Percentiles rank a stretch among this genome's conserved stretches.
Evolutionary conservation across 345 rosid genomes (phyloP).

Genomic region (Pugionium cornutum): DNA sequence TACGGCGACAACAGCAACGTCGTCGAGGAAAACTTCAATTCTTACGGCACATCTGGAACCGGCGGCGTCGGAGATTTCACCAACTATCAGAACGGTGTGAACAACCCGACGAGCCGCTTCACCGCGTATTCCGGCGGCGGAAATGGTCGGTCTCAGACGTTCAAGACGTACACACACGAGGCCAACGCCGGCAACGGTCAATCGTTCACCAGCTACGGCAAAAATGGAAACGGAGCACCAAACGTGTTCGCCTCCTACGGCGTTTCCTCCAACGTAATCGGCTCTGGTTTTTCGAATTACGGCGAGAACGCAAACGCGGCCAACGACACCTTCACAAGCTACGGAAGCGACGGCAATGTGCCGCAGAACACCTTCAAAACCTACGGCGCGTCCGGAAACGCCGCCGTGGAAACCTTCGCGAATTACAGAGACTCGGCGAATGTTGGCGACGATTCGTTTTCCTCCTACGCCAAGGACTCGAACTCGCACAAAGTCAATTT

Average conservation of each 20-base stretch:
- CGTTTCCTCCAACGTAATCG: constrained; percentile 56
- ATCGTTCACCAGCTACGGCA: constrained; percentile 62
- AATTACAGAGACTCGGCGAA: constrained; percentile 60
- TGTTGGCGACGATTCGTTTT: constrained; percentile 63
- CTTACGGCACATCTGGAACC: constrained; percentile 61
- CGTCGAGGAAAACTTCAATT: constrained; percentile 69
- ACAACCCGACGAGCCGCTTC: constrained; percentile 65
- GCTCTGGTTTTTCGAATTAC: constrained; percentile 64
- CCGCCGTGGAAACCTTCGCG: constrained; percentile 47
- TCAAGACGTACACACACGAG: constrained; percentile 49
- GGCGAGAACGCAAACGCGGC: constrained; percentile 62
- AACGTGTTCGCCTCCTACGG: constrained; percentile 62
- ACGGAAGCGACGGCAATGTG: constrained; percentile 60
- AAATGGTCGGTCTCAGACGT: constrained; percentile 50
- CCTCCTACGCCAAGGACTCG: constrained; percentile 65
- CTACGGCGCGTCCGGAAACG: constrained; percentile 59
- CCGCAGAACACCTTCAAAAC: constrained; percentile 65
- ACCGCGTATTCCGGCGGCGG: constrained; percentile 56
- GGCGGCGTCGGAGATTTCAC: constrained; percentile 70
- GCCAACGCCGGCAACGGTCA: constrained; percentile 64
- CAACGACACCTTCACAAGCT: constrained; percentile 63
- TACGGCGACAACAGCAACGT: constrained; percentile 54
- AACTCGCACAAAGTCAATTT: constrained; percentile 47
- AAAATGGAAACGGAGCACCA: constrained; percentile 61
- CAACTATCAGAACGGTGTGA: constrained; percentile 53